Evolutionary conservation across 306 rosid species (phyloP), one percentile per base, ranked within the genome.

Genomic region (Lotus japonicus): DNA sequence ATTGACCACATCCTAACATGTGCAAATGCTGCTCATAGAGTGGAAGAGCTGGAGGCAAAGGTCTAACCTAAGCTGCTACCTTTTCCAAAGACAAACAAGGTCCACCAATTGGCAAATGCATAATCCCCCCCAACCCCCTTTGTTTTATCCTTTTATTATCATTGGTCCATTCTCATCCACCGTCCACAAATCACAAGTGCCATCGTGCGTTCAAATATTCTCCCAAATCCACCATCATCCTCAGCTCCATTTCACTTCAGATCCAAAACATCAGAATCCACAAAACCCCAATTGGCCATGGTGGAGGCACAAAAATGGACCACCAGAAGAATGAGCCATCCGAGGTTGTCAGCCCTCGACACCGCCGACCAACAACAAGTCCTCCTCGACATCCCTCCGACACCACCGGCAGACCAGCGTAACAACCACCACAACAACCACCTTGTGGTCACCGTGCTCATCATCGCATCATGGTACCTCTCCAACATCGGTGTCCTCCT

Each of bases 241-340:
- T 31, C 36, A 26, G 5, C 36, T 31, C 36, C 36, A 31, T 31
- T 31, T 31, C 36, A 31, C 33, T 28, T 28, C 33, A 28, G 36
- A 31, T 31, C 36, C 4, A 2, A 26, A 26, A 26, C 33, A 26
- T 26, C 33, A 5, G 36, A 31, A 31, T 31, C 2, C 36, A 31
- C 36, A 41, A 9, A 41, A 56, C 51, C 67, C 31, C 36, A 31
- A 16, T 44, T 13, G 73, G 55, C 72, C 36, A 89, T 90, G 96
- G 95, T 86, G 75, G 96, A 90, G 81, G 89, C 89, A 2, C 96
- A 88, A 78, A 80, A 86, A 79, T 88, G 95, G 95, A 81, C 89
- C 41, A 90, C 96, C 26, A 80, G 89, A 18, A 82, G 96, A 16
- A 86, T 90, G 89, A 84, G 89, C 95, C 87, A 90, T 61, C 96